These are phyloP conservation scores for Skeletonema tropicum DNA, from an alignment of 108 stramenopile genomes.

Conservation along the genomic window DNA sequence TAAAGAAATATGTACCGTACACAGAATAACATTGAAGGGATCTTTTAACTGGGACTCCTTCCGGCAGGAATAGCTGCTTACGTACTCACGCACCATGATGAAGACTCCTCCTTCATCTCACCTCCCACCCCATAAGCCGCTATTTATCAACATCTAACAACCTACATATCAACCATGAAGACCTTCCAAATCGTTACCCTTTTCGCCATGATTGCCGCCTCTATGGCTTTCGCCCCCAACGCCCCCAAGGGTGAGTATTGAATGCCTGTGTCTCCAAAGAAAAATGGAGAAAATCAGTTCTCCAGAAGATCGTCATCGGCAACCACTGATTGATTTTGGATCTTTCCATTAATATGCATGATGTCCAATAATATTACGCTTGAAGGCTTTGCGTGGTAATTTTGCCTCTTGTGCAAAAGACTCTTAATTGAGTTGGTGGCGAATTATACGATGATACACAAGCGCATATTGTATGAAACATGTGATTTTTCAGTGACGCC, in stretches of 20 bases:
- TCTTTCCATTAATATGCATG: not conserved
- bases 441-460: not conserved
- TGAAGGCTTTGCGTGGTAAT: no score
- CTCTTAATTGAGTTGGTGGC: not conserved
- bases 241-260: conserved; percentile 66
- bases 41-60: conserved; percentile 1
- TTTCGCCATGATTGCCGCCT: conserved; percentile 71
- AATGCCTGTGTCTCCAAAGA: not conserved
- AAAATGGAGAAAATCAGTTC: conserved; percentile 3
- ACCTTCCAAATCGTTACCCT: conserved; percentile 82
- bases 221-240: conserved; percentile 87
- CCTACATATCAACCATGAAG: conserved; percentile 71
- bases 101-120: not conserved
- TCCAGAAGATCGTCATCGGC: not conserved
- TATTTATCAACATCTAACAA: not conserved
- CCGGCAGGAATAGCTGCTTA: not conserved
- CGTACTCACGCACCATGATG: not conserved
- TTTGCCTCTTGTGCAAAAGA: not conserved
- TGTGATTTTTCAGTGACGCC: not conserved
- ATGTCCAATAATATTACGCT: not conserved
- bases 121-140: not conserved
- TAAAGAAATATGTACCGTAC: not conserved
- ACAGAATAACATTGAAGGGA: not conserved
- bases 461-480: not conserved
- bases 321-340: not conserved